Evolutionary conservation across 2,329 filamentous ascomycete genomes (phyloP), one percentile per base, ranked within the genome.

Genomic region (Rachicladosporium sp.): DNA sequence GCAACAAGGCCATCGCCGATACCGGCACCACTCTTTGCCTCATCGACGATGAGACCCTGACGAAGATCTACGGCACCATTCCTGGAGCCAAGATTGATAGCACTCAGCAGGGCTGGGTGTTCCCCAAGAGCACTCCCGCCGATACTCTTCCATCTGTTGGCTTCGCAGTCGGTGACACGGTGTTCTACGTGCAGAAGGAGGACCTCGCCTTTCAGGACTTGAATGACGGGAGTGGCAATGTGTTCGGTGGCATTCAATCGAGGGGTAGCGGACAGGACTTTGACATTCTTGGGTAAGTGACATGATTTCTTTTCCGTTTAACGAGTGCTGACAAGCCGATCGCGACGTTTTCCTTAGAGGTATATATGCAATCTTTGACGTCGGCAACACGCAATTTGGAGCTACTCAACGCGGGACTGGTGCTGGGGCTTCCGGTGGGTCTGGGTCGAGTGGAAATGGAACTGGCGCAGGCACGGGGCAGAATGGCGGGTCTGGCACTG

Each of bases 21-120:
- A 85, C 80, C 0, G 80, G 79, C 40, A 83, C 80, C 23, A 80
- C 79, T 1, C 68, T 85, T 36, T 73, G 73, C 1, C 66, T 85
- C 27, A 66, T 84, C 35, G 70, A 72, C 31, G 80, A 85, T 52
- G 53, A 60, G 2, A 67, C 73, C 9, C 78, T 73, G 53, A 61
- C 76, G 43, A 70, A 70, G 2, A 67, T 85, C 46, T 85, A 85
- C 57, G 64, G 63, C 37, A 63, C 70, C 27, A 82, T 85, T 43
- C 70, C 73, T 3, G 78, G 76, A 10, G 66, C 76, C 7, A 65
- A 44, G 30, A 63, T 61, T 27, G 34, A 78, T 46, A 50, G 60
- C 9, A 48, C 55, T 2, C 67, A 73, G 40, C 76, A 81, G 54
- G 80, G 78, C 30, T 85, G 73, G 51, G 59, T 77, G 19, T 80